A percentile compares a stretch with the other conserved stretches of the same genome.
phyloP scores from a whole-genome alignment of 768 basidiomycete species.

The Collybiopsis luxurians region DNA sequence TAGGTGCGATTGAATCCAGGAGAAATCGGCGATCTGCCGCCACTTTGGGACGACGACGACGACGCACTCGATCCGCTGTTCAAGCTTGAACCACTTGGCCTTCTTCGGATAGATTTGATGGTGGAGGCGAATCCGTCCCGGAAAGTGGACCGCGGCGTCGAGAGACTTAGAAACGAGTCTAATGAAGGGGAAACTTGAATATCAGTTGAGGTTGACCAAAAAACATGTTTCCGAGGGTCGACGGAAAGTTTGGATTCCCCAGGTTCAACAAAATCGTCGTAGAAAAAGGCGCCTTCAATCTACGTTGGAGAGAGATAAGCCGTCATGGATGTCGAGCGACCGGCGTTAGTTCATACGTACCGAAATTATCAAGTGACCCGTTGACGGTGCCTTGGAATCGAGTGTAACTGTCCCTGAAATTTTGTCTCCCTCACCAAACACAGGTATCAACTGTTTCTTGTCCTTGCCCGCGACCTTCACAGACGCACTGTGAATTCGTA shows the following conservation, averaged over 20 bases:
- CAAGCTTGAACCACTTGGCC: slow-evolving; percentile 42
- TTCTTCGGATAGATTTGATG: slow-evolving; percentile 23
- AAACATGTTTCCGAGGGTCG: slow-evolving; percentile 40
- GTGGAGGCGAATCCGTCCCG: slow-evolving; percentile 35
- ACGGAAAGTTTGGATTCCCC: slow-evolving; percentile 17
- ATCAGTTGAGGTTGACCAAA: slow-evolving; percentile 44
- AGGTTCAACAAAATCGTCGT: slow-evolving; percentile 27
- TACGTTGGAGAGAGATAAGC: slow-evolving; percentile 20
- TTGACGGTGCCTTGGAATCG: slow-evolving; percentile 46
- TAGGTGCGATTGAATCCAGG: slow-evolving; percentile 32
- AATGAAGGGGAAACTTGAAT: slow-evolving; percentile 37
- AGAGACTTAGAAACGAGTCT: slow-evolving; percentile 18
- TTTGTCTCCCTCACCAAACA: slow-evolving; percentile 60
- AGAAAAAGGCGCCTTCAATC: slow-evolving; percentile 65
- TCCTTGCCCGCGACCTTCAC: slow-evolving; percentile 42
- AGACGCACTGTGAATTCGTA: slow-evolving; percentile 63
- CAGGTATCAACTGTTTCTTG: slow-evolving; percentile 37
- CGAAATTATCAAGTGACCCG: slow-evolving; percentile 56
- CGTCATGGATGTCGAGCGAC: neutral
- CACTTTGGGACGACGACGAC: slow-evolving; percentile 27
- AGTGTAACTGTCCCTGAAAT: slow-evolving; percentile 60
- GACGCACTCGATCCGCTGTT: slow-evolving; percentile 26
- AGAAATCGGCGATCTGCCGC: neutral
- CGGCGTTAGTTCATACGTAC: slow-evolving; percentile 29
- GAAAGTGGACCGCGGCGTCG: slow-evolving; percentile 34